These are phyloP conservation scores for Penicillium sp. DNA, from an alignment of 2,329 filamentous ascomycete species.

Conservation along the genomic window DNA sequence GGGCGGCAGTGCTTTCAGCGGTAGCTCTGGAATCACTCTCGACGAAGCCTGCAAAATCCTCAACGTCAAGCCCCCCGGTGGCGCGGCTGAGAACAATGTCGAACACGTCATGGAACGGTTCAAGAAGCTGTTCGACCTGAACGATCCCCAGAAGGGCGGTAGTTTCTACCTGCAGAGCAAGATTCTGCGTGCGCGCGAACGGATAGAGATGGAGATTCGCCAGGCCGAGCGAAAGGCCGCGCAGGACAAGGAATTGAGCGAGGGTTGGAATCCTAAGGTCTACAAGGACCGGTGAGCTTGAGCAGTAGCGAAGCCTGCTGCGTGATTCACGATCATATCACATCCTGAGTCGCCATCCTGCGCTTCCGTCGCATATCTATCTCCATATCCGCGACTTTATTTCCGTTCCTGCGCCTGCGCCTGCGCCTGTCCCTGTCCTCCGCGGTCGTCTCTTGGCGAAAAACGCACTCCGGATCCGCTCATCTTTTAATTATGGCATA, in stretches of 20 bases:
- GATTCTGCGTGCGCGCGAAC: conserved; percentile 84
- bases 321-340: background rate
- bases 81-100: conserved; percentile 76
- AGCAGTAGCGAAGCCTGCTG: background rate
- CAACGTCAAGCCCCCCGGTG: conserved; percentile 87
- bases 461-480: conserved; percentile 14
- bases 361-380: background rate
- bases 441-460: conserved; percentile 5
- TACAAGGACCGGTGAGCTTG: conserved; percentile 86
- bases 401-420: conserved; percentile 6
- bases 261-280: conserved; percentile 93
- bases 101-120: conserved; percentile 83
- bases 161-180: conserved; percentile 99
- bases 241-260: conserved; percentile 76
- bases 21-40: conserved; percentile 78
- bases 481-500: conserved; percentile 41
- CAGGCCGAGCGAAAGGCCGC: conserved; percentile 72
- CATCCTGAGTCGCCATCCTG: background rate
- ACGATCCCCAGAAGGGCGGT: conserved; percentile 92
- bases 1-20: conserved; percentile 58
- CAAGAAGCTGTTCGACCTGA: conserved; percentile 91
- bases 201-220: conserved; percentile 84
- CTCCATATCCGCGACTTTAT: background rate
- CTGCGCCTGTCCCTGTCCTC: conserved; percentile 6
- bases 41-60: conserved; percentile 97